Evolutionary conservation across 2,329 filamentous ascomycete species (phyloP).

Genomic region (Pseudopithomyces maydicus): DNA sequence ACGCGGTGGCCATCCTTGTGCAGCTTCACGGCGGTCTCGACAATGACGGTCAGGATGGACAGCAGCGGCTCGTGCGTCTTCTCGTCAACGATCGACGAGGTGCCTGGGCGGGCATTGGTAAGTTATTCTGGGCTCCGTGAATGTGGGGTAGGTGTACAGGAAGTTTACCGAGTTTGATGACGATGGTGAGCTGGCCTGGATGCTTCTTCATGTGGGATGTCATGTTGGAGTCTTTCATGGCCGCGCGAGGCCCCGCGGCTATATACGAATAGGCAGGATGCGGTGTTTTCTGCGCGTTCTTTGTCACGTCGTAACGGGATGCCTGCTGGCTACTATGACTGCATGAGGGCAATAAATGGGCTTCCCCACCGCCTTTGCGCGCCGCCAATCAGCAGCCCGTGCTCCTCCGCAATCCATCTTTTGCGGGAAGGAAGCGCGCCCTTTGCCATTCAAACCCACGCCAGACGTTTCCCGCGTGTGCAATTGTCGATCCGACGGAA

Average conservation of each 20-base stretch:
- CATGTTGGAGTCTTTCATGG: slow-evolving; percentile 19
- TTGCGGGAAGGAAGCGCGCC: slow-evolving; percentile 12
- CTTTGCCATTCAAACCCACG: slow-evolving; percentile 11
- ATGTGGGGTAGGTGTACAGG: slow-evolving; percentile 28
- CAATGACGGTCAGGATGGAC: slow-evolving; percentile 87
- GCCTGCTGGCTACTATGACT: slow-evolving; percentile 9
- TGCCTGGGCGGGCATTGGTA: slow-evolving; percentile 66
- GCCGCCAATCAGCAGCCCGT: slow-evolving; percentile 16
- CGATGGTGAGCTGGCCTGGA: slow-evolving; percentile 65
- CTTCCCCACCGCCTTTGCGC: slow-evolving; percentile 6
- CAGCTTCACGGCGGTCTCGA: slow-evolving; percentile 88
- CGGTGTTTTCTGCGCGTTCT: neutral
- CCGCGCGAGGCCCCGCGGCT: neutral
- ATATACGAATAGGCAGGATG: neutral
- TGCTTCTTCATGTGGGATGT: slow-evolving; percentile 57
- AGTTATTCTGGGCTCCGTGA: slow-evolving; percentile 26
- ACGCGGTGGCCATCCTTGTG: slow-evolving; percentile 91
- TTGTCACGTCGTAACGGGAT: neutral
- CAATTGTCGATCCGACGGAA: neutral
- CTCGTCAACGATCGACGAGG: slow-evolving; percentile 98
- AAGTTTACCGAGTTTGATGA: slow-evolving; percentile 80
- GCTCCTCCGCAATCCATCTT: slow-evolving; percentile 16
- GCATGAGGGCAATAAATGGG: slow-evolving; percentile 3
- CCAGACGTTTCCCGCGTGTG: slow-evolving; percentile 6
- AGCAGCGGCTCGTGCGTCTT: slow-evolving; percentile 91